phyloP scores from a whole-genome alignment of 768 basidiomycete species.

The Collybia sordida region DNA sequence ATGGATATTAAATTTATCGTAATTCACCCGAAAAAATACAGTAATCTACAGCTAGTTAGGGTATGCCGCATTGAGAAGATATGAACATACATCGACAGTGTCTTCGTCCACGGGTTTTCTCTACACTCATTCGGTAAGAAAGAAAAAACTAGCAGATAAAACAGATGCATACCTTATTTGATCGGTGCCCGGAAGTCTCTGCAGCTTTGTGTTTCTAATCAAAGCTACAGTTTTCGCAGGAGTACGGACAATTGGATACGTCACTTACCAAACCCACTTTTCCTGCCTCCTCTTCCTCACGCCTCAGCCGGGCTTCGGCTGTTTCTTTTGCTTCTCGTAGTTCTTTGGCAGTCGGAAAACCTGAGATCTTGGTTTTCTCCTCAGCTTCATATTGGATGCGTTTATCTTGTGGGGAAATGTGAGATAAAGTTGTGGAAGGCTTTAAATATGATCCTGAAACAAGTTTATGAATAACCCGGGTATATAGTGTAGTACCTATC shows the following conservation, averaged over 20 bases:
- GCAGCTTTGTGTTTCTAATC: slow-evolving; percentile 63
- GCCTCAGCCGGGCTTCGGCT: slow-evolving; percentile 59
- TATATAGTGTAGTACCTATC: slow-evolving; percentile 42
- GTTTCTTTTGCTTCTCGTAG: slow-evolving; percentile 69
- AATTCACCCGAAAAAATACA: slow-evolving; percentile 85
- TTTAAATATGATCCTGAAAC: slow-evolving; percentile 76
- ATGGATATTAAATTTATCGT: slow-evolving; percentile 82
- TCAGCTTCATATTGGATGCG: slow-evolving; percentile 79
- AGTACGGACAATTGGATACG: not conserved
- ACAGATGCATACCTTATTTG: slow-evolving; percentile 47
- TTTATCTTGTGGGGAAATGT: slow-evolving; percentile 79
- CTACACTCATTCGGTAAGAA: slow-evolving; percentile 15
- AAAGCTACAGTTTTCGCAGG: slow-evolving; percentile 20
- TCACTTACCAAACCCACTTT: slow-evolving; percentile 67
- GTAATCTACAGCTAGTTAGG: slow-evolving; percentile 38
- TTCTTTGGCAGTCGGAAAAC: slow-evolving; percentile 81
- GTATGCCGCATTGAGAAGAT: slow-evolving; percentile 1
- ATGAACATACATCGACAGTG: slow-evolving; percentile 62
- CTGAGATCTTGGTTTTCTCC: slow-evolving; percentile 69
- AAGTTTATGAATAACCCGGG: slow-evolving; percentile 65
- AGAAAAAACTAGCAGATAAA: not conserved
- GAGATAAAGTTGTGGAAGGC: slow-evolving; percentile 75
- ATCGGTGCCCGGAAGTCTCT: slow-evolving; percentile 44
- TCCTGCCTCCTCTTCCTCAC: slow-evolving; percentile 75
- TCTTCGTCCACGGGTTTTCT: slow-evolving; percentile 51